phyloP scores from a whole-genome alignment of 2,329 filamentous ascomycete genomes.

The Alternaria angustiovoidea region DNA sequence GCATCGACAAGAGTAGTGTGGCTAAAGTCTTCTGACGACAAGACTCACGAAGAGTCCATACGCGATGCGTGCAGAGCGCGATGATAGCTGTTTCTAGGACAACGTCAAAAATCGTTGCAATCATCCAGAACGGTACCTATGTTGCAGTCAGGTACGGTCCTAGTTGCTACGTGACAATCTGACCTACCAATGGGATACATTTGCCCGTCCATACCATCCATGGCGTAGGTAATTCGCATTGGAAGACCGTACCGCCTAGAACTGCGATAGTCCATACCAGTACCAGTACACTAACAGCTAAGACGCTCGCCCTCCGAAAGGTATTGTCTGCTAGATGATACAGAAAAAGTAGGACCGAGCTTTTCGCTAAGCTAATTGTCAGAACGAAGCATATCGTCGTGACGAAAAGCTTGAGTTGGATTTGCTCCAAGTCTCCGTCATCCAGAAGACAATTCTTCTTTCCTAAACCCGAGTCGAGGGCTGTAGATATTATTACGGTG shows the following conservation, averaged over 20 bases:
- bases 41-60: conserved; percentile 28
- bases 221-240: conserved; percentile 36
- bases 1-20: conserved; percentile 29
- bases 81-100: conserved; percentile 28
- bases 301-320: conserved; percentile 21
- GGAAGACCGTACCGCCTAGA: conserved; percentile 28
- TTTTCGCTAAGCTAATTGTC: conserved; percentile 34
- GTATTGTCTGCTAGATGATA: conserved; percentile 24
- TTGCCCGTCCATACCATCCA: conserved; percentile 33
- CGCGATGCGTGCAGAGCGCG: conserved; percentile 24
- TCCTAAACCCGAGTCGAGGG: conserved; percentile 30
- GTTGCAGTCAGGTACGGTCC: not conserved
- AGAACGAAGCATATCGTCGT: conserved; percentile 35
- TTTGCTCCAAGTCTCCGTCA: conserved; percentile 8
- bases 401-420: conserved; percentile 32
- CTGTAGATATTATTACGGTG: conserved; percentile 31
- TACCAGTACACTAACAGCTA: conserved; percentile 20
- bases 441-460: conserved; percentile 26
- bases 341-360: conserved; percentile 33
- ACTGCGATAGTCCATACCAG: conserved; percentile 32
- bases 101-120: conserved; percentile 28
- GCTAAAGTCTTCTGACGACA: conserved; percentile 24
- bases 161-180: not conserved
- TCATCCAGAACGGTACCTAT: conserved; percentile 31
- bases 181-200: conserved; percentile 35